These are phyloP conservation scores for Lecanicillium sp. DNA, from an alignment of 2,329 filamentous ascomycete genomes.

Conservation along the genomic window DNA sequence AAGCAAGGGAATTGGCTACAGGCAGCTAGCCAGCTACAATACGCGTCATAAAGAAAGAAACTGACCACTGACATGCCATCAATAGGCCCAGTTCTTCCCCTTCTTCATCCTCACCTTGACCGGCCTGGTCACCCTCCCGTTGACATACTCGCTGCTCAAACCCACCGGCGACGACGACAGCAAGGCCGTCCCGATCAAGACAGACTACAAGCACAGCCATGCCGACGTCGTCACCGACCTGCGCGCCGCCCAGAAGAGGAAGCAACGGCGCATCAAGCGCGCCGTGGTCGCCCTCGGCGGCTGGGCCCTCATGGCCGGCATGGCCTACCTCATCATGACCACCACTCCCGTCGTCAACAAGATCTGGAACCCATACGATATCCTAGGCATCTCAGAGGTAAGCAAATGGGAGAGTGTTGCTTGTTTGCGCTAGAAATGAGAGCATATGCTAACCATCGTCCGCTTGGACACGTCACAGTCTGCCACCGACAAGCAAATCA, in stretches of 20 bases:
- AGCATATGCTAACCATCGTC: background rate
- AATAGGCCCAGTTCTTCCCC: slow-evolving; percentile 90
- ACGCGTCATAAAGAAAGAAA: background rate
- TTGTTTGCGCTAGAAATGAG: background rate
- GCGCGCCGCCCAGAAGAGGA: slow-evolving; percentile 80
- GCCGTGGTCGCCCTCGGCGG: slow-evolving; percentile 67
- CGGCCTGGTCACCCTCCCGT: slow-evolving; percentile 77
- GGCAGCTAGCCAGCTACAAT: background rate
- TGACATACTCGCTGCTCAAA: slow-evolving; percentile 82
- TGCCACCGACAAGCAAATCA: slow-evolving; percentile 82
- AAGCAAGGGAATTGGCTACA: slow-evolving; percentile 13
- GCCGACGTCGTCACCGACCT: slow-evolving; percentile 74
- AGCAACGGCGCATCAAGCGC: slow-evolving; percentile 82
- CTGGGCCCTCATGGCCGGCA: slow-evolving; percentile 78
- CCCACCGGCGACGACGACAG: slow-evolving; percentile 69
- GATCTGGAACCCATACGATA: slow-evolving; percentile 96
- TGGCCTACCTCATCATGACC: slow-evolving; percentile 83
- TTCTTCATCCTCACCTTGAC: slow-evolving; percentile 94
- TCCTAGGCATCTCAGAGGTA: slow-evolving; percentile 78
- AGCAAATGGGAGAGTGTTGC: slow-evolving; percentile 14
- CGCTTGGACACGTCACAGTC: slow-evolving; percentile 52
- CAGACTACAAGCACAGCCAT: slow-evolving; percentile 75
- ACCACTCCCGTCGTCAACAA: slow-evolving; percentile 66
- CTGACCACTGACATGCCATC: background rate
- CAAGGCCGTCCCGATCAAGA: slow-evolving; percentile 74